These are phyloP conservation scores for Podospora pseudopauciseta DNA, from an alignment of 495 filamentous ascomycete species.

Conservation along the genomic window DNA sequence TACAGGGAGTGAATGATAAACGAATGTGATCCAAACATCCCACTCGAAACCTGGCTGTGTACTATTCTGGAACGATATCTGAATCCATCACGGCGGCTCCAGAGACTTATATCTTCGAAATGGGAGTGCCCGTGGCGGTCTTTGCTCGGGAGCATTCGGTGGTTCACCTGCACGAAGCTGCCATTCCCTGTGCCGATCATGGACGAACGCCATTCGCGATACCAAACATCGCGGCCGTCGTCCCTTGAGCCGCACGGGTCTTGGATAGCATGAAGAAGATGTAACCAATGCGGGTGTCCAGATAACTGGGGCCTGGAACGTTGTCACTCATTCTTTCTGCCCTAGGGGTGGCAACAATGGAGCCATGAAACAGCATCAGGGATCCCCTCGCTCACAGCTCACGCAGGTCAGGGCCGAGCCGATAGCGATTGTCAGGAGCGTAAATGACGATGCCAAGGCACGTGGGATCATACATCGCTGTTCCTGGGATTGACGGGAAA, in stretches of 20 bases:
- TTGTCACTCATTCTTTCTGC: neutral
- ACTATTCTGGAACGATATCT: neutral
- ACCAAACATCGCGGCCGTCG: neutral
- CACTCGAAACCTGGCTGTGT: neutral
- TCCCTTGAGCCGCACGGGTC: neutral
- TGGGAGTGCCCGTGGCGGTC: neutral
- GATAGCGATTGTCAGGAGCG: neutral
- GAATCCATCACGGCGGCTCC: neutral
- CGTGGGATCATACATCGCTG: neutral
- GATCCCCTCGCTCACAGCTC: neutral
- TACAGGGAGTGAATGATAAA: neutral
- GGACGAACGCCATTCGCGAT: conserved; percentile 14
- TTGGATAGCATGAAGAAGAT: neutral
- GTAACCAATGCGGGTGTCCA: conserved; percentile 15
- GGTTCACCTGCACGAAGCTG: neutral
- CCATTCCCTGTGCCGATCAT: conserved; percentile 17
- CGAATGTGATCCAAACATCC: conserved; percentile 1
- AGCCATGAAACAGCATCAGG: conserved; percentile 15
- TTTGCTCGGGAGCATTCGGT: conserved; percentile 19
- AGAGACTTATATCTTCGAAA: conserved; percentile 18
- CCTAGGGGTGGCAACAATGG: conserved; percentile 19
- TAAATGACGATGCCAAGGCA: conserved; percentile 2
- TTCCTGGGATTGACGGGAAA: conserved; percentile 6
- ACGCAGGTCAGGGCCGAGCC: neutral
- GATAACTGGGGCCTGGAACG: conserved; percentile 9